These are phyloP conservation scores for Globisporangium takayamanum DNA, from an alignment of 352 stramenopile genomes.

Conservation along the genomic window DNA sequence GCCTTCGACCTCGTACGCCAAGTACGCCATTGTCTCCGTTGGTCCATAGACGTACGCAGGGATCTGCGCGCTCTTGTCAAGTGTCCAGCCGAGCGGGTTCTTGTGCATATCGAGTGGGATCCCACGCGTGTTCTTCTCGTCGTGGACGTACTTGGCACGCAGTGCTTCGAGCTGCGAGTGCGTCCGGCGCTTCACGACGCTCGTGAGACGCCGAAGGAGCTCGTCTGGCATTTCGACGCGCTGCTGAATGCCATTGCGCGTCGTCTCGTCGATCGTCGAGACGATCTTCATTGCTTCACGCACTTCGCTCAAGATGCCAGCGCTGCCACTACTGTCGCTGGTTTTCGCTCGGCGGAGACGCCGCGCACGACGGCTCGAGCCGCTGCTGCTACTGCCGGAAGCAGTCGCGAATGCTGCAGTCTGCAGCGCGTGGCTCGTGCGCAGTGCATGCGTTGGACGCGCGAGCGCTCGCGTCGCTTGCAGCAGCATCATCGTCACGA, in stretches of 20 bases:
- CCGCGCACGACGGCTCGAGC: conserved; percentile 34
- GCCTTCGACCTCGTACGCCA: conserved; percentile 69
- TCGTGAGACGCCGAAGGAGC: conserved; percentile 51
- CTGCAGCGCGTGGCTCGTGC: conserved; percentile 1
- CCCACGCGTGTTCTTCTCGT: conserved; percentile 37
- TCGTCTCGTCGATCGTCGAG: conserved; percentile 51
- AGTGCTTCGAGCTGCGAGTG: conserved; percentile 74
- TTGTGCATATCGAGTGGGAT: conserved; percentile 79
- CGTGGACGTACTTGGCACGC: conserved; percentile 43
- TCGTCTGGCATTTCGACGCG: conserved; percentile 69
- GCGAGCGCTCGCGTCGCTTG: not conserved
- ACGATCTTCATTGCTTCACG: conserved; percentile 37
- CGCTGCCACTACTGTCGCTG: conserved; percentile 6
- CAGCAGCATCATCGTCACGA: not conserved
- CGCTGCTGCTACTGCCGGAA: not conserved
- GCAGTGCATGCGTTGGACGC: conserved; percentile 3
- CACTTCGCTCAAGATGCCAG: conserved; percentile 24
- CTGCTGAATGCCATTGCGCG: conserved; percentile 53
- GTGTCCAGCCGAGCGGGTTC: conserved; percentile 67
- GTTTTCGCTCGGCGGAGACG: conserved; percentile 33
- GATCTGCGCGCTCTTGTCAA: conserved; percentile 62
- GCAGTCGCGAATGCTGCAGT: conserved; percentile 4
- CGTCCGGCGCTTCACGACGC: conserved; percentile 56
- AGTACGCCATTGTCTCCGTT: conserved; percentile 62
- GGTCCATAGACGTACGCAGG: conserved; percentile 62